Evolutionary conservation across 2,329 filamentous ascomycete species (phyloP).

Genomic region (Emergomyces africanus): DNA sequence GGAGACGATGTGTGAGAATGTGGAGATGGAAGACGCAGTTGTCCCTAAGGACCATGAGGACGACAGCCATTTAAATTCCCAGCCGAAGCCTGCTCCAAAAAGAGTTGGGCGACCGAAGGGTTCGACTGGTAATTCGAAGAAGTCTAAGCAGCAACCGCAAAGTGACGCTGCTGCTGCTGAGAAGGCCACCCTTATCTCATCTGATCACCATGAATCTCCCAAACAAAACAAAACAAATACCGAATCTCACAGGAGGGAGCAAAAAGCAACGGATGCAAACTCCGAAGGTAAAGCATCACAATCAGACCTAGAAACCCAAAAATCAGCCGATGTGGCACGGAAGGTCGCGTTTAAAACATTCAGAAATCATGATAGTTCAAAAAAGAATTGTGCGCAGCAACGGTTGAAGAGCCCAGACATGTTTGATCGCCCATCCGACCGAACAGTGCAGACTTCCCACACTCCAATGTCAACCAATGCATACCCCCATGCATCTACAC

Average conservation of each 20-base stretch:
- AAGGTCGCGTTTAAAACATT: neutral
- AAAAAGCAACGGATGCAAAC: neutral
- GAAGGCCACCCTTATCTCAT: neutral
- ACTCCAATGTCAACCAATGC: slow-evolving; percentile 12
- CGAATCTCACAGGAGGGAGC: neutral
- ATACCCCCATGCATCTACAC: slow-evolving; percentile 33
- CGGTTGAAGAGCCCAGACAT: neutral
- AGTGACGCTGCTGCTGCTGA: neutral
- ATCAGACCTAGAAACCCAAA: neutral
- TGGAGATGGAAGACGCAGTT: neutral
- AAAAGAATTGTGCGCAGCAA: neutral
- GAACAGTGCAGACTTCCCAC: neutral
- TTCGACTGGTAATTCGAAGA: neutral
- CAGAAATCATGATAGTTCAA: neutral
- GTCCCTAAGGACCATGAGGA: neutral
- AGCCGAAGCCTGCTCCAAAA: neutral
- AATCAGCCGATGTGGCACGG: neutral
- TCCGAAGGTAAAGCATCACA: neutral
- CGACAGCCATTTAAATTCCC: neutral
- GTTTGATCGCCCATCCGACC: neutral
- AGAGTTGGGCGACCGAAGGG: neutral
- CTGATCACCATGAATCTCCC: neutral
- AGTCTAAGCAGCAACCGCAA: neutral
- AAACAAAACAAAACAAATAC: neutral
- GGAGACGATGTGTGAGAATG: neutral